phyloP scores from a whole-genome alignment of 768 basidiomycete genomes.

The Suillus placidus region DNA sequence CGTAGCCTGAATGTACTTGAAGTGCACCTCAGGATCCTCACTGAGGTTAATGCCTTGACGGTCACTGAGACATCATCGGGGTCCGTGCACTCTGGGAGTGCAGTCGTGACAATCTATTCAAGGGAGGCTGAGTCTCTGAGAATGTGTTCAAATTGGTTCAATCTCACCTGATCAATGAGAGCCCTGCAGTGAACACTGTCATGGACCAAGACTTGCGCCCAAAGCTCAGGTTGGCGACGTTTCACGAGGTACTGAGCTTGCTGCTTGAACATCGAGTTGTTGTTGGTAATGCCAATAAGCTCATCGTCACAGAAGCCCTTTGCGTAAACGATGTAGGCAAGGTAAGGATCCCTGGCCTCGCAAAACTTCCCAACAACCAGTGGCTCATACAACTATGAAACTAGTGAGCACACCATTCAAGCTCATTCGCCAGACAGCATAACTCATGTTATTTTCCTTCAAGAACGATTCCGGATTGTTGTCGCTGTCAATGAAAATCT shows the following conservation, averaged over 20 bases:
- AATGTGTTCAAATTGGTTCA: neutral
- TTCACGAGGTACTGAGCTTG: slow-evolving; percentile 98
- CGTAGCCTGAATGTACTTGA: too few species aligned
- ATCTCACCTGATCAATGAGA: slow-evolving; percentile 84
- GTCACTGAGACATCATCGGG: slow-evolving; percentile 98
- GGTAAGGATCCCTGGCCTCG: slow-evolving; percentile 96
- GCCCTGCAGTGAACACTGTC: slow-evolving; percentile 93
- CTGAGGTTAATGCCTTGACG: slow-evolving; percentile 99
- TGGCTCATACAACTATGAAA: slow-evolving; percentile 85
- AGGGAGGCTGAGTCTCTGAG: neutral
- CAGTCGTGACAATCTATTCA: slow-evolving; percentile 84
- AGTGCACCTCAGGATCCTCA: too few species aligned
- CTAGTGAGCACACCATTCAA: slow-evolving; percentile 13
- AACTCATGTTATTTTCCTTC: slow-evolving; percentile 94
- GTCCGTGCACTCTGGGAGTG: slow-evolving; percentile 94
- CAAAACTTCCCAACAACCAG: slow-evolving; percentile 98
- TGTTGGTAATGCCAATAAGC: slow-evolving; percentile 94
- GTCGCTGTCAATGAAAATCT: slow-evolving; percentile 98
- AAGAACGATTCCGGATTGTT: slow-evolving; percentile 97
- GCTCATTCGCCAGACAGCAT: neutral
- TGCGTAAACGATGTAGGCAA: slow-evolving; percentile 98
- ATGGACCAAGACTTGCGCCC: slow-evolving; percentile 89
- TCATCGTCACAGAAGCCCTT: slow-evolving; percentile 99
- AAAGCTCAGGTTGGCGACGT: slow-evolving; percentile 91
- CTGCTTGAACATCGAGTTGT: slow-evolving; percentile 99